Evolutionary conservation across 257 asterid species (phyloP).

Genomic region (Scutellaria barbata): DNA sequence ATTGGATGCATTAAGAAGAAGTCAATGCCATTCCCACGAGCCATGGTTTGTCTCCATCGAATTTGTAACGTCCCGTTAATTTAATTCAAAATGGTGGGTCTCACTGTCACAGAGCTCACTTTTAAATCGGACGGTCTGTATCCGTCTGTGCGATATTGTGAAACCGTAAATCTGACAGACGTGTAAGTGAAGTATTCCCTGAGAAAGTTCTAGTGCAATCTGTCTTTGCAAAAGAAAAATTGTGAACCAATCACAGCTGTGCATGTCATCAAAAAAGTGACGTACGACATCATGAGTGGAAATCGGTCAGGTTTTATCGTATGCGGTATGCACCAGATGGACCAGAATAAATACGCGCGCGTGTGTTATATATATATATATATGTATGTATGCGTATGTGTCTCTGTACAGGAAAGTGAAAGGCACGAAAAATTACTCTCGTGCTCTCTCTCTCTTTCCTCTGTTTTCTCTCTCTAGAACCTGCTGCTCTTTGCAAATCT

Average conservation of each 20-base stretch:
- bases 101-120: too few species aligned
- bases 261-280: constrained; percentile 34
- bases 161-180: constrained; percentile 1
- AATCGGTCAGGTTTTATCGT: constrained; percentile 5
- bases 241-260: background rate
- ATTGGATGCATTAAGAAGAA: too few species aligned
- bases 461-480: constrained; percentile 34
- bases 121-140: too few species aligned
- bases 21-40: too few species aligned
- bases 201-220: background rate
- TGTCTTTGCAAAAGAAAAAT: background rate
- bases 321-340: constrained; percentile 22
- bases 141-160: too few species aligned
- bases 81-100: too few species aligned
- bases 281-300: constrained; percentile 29
- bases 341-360: background rate
- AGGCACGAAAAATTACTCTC: constrained; percentile 10
- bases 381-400: background rate
- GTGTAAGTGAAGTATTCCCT: background rate
- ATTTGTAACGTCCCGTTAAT: too few species aligned
- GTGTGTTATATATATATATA: background rate
- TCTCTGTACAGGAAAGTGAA: constrained; percentile 11
- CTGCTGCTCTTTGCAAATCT: constrained; percentile 26
- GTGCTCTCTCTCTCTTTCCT: background rate
- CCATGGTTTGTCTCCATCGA: too few species aligned